phyloP scores from a whole-genome alignment of 2,329 filamentous ascomycete genomes.

The Cladorrhinum sp. region DNA sequence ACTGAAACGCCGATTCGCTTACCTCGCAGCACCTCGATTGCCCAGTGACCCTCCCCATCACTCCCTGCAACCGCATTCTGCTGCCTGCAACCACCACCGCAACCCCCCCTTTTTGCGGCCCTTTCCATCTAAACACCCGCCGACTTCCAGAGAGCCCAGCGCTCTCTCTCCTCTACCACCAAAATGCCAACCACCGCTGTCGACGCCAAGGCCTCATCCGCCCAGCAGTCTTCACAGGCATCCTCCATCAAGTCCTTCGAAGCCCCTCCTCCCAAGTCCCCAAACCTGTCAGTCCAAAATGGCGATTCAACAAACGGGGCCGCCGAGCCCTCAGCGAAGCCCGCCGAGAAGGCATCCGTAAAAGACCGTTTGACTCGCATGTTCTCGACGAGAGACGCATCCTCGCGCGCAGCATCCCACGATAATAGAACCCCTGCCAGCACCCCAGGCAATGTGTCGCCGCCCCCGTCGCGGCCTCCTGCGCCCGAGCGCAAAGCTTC shows the following conservation, averaged over 20 bases:
- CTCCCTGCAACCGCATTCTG: background rate
- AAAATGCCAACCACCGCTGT: conserved; percentile 34
- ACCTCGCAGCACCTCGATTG: conserved; percentile 9
- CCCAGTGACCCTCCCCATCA: conserved; percentile 16
- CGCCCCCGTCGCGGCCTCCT: conserved; percentile 34
- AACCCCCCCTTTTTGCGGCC: background rate
- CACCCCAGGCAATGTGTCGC: conserved; percentile 11
- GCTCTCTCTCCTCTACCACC: conserved; percentile 5
- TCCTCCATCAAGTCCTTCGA: conserved; percentile 50
- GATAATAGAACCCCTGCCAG: conserved; percentile 27
- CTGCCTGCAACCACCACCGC: conserved; percentile 2
- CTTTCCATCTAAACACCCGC: background rate
- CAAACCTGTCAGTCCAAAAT: conserved; percentile 40
- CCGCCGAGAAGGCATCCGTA: conserved; percentile 52
- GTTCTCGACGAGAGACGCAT: conserved; percentile 58
- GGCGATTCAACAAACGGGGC: conserved; percentile 28
- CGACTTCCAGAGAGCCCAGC: background rate
- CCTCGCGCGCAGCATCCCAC: conserved; percentile 36
- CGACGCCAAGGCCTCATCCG: conserved; percentile 38
- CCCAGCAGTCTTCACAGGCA: conserved; percentile 44
- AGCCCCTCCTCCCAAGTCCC: conserved; percentile 37
- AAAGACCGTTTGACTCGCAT: conserved; percentile 64
- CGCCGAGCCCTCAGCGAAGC: conserved; percentile 36
- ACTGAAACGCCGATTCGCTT: conserved; percentile 23
- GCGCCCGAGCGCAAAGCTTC: conserved; percentile 43